Conservation (phyloP, 208 protist species). For the Phytomonas sp. region DNA sequence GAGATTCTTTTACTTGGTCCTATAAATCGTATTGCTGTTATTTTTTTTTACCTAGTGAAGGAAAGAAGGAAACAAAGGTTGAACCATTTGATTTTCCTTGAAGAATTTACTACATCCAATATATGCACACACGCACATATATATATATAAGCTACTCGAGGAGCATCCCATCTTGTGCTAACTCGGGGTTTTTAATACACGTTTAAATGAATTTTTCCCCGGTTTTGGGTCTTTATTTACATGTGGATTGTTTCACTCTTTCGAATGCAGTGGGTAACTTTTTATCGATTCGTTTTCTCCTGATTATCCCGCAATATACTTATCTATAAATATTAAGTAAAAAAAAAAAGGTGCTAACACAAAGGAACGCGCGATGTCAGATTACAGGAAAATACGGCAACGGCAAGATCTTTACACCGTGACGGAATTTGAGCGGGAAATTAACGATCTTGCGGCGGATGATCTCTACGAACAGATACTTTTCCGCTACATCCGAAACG, state of each 20-base stretch:
- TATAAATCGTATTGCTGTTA: background rate
- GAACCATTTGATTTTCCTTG: background rate
- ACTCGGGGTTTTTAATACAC: background rate
- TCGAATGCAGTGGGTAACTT: background rate
- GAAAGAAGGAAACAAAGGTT: background rate
- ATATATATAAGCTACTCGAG: background rate
- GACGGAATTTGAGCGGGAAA: constrained; percentile 49
- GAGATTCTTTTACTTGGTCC: background rate
- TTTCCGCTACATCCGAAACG: constrained; percentile 56
- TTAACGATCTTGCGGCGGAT: constrained; percentile 60
- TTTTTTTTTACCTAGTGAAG: background rate
- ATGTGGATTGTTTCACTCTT: background rate
- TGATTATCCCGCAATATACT: constrained; percentile 3
- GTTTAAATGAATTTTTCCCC: background rate
- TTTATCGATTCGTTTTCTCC: background rate
- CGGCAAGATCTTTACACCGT: constrained; percentile 63
- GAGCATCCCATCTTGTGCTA: background rate
- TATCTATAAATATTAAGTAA: constrained; percentile 1
- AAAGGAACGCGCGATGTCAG: constrained; percentile 9
- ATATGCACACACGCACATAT: background rate
- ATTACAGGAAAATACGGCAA: constrained; percentile 23
- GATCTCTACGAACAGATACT: constrained; percentile 82
- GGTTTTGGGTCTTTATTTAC: background rate
- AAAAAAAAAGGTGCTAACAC: constrained; percentile 8
- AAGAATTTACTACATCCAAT: background rate